phyloP scores from a whole-genome alignment of 2,329 filamentous ascomycete genomes.

The Xylaria sp. region DNA sequence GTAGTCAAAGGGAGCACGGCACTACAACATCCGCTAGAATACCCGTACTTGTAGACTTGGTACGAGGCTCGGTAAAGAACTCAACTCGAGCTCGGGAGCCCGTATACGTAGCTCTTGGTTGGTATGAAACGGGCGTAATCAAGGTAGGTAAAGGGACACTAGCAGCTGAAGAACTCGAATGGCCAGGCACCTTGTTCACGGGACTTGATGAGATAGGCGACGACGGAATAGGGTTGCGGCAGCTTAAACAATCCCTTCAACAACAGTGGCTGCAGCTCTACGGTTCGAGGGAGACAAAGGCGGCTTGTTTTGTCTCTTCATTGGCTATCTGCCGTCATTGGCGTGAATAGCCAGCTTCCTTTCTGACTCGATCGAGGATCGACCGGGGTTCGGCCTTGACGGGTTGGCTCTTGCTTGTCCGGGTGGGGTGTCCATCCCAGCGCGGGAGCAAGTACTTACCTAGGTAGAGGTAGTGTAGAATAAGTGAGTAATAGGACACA shows the following conservation, averaged over 20 bases:
- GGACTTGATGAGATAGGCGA: conserved; percentile 7
- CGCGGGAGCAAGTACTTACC: conserved; percentile 23
- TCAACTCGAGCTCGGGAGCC: neutral
- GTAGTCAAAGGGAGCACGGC: conserved; percentile 35
- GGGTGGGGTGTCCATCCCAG: conserved; percentile 27
- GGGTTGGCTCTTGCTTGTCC: conserved; percentile 34
- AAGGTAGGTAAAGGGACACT: conserved; percentile 6
- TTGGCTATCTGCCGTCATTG: conserved; percentile 33
- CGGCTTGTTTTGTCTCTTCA: conserved; percentile 32
- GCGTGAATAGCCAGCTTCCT: conserved; percentile 44
- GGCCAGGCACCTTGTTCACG: conserved; percentile 15
- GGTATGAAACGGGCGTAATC: conserved; percentile 19
- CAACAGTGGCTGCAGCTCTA: conserved; percentile 25
- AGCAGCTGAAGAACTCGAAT: conserved; percentile 25
- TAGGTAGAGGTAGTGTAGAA: conserved; percentile 1
- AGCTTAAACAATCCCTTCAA: conserved; percentile 23
- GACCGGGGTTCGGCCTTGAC: conserved; percentile 40
- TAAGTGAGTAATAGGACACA: neutral
- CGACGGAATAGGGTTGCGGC: conserved; percentile 25
- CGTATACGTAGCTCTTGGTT: neutral
- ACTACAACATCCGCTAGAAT: conserved; percentile 34
- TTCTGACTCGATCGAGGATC: conserved; percentile 51
- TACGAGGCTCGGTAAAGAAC: conserved; percentile 16
- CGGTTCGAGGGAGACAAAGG: conserved; percentile 41
- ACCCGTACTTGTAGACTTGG: conserved; percentile 14